Evolutionary conservation across 768 basidiomycete genomes (phyloP).

Genomic region (Nidularia pulvinata): DNA sequence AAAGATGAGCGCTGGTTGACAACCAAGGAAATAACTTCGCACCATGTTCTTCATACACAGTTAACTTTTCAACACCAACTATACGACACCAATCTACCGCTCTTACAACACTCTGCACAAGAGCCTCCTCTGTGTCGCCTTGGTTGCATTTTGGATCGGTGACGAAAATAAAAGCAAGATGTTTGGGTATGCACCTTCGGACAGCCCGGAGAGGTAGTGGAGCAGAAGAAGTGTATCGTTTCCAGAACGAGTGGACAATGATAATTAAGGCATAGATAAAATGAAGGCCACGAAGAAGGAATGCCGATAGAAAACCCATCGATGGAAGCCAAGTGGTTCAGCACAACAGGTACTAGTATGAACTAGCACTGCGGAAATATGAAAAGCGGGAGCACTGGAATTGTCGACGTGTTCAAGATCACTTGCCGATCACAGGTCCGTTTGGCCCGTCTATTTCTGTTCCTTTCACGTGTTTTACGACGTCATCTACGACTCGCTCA

Average conservation of each 20-base stretch:
- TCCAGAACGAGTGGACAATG: constrained; percentile 36
- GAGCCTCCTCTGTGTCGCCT: constrained; percentile 32
- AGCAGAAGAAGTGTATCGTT: constrained; percentile 24
- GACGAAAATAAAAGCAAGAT: constrained; percentile 67
- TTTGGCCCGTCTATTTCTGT: not conserved
- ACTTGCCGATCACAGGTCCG: not conserved
- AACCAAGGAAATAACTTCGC: constrained; percentile 11
- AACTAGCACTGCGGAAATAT: no score
- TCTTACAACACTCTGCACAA: constrained; percentile 54
- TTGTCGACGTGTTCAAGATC: constrained; percentile 13
- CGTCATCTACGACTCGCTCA: constrained; percentile 1
- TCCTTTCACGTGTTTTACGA: not conserved
- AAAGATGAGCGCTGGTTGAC: not conserved
- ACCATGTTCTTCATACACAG: constrained; percentile 77
- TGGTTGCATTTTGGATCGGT: constrained; percentile 32
- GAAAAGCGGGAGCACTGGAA: no score
- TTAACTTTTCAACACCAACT: constrained; percentile 63
- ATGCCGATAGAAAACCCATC: constrained; percentile 47
- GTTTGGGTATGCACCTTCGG: constrained; percentile 60
- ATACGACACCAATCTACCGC: constrained; percentile 61
- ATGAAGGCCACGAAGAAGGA: constrained; percentile 58
- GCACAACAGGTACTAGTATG: no score
- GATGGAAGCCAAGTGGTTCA: no score
- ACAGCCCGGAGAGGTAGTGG: constrained; percentile 50
- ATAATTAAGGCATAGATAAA: constrained; percentile 47